Percentiles rank a stretch among this genome's conserved stretches.
phyloP scores from a whole-genome alignment of 83 land plant genomes.

The Isoetes engelmannii region DNA sequence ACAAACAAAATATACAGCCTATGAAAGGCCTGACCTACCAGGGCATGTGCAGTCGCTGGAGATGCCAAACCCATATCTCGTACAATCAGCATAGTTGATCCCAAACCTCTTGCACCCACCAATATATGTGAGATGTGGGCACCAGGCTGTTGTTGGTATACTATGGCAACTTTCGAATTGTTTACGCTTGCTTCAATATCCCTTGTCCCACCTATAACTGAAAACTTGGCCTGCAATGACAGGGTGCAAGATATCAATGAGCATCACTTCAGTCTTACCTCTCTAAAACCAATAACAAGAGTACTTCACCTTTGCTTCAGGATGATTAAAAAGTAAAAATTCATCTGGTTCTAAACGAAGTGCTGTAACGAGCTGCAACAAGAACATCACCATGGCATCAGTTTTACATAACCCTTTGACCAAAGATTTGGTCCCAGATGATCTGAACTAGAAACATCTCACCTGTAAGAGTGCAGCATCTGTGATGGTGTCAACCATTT shows the following conservation, averaged over 20 bases:
- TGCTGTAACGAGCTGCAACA: constrained; percentile 56
- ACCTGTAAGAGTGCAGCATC: too few species aligned
- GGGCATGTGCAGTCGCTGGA: constrained; percentile 33
- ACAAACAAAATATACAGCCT: neutral
- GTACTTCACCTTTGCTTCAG: constrained; percentile 50
- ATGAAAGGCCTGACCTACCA: constrained; percentile 27
- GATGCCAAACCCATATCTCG: constrained; percentile 54
- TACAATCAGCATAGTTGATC: constrained; percentile 52
- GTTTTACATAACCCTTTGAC: too few species aligned
- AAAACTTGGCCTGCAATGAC: constrained; percentile 40
- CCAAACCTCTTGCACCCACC: constrained; percentile 47
- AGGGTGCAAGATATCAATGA: neutral
- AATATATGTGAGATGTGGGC: constrained; percentile 30
- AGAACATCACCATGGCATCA: too few species aligned
- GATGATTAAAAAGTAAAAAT: constrained; percentile 35
- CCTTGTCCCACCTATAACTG: constrained; percentile 58
- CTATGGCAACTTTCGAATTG: constrained; percentile 48
- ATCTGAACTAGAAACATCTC: too few species aligned
- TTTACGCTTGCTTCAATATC: constrained; percentile 44
- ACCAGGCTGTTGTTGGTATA: constrained; percentile 31
- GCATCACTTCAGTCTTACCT: neutral
- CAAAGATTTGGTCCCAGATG: too few species aligned
- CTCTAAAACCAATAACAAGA: neutral
- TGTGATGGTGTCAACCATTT: too few species aligned
- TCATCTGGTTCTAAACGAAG: constrained; percentile 45